These are phyloP conservation scores for Trypanosomatidae sp. DNA, from an alignment of 208 protist species.

Conservation along the genomic window DNA sequence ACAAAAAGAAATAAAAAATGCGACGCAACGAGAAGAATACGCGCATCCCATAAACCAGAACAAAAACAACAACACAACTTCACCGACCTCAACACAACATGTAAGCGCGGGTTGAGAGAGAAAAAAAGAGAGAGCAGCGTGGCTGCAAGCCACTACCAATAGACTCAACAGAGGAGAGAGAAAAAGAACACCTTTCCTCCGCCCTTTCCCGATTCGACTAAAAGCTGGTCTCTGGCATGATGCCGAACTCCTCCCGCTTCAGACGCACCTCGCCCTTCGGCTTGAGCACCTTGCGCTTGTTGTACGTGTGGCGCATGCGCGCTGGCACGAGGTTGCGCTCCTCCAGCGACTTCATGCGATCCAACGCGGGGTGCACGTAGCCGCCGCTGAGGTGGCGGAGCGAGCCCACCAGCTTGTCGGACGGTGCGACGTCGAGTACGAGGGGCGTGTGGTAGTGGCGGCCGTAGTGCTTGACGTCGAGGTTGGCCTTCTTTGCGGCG, in stretches of 20 bases:
- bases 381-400: slow-evolving; percentile 77
- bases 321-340: slow-evolving; percentile 89
- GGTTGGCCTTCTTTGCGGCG: slow-evolving; percentile 51
- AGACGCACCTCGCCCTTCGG: slow-evolving; percentile 84
- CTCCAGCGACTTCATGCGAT: slow-evolving; percentile 91
- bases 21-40: too few species aligned
- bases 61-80: too few species aligned
- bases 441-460: slow-evolving; percentile 82
- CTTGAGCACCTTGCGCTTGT: slow-evolving; percentile 88
- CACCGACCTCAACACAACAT: too few species aligned
- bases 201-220: slow-evolving; percentile 22
- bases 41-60: too few species aligned
- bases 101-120: too few species aligned
- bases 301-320: slow-evolving; percentile 86
- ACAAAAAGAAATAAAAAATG: too few species aligned
- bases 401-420: slow-evolving; percentile 74
- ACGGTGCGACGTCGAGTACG: slow-evolving; percentile 69
- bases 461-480: slow-evolving; percentile 80
- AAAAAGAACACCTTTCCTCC: too few species aligned
- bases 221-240: slow-evolving; percentile 77
- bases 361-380: slow-evolving; percentile 69
- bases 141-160: too few species aligned
- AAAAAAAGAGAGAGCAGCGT: too few species aligned
- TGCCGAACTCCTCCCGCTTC: slow-evolving; percentile 82
- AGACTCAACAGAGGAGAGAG: too few species aligned